Conservation (phyloP, 1,284 basidiomycete genomes). For the Athelia sp. region DNA sequence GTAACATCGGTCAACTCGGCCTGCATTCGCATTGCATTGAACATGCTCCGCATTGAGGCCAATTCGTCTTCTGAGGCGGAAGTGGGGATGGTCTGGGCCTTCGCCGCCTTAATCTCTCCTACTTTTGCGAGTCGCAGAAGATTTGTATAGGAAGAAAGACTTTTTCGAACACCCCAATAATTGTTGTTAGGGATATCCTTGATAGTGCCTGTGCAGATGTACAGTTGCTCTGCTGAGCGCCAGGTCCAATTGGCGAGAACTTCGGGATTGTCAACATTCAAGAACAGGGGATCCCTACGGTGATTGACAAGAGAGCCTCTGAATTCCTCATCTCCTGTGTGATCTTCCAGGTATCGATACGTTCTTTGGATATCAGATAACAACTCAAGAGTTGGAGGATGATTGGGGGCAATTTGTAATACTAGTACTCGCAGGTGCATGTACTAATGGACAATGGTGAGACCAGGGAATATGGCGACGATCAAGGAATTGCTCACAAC, state of each 20-base stretch:
- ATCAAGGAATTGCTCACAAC: constrained; percentile 30
- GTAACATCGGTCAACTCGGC: constrained; percentile 24
- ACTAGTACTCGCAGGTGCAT: constrained; percentile 30
- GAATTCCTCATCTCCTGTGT: constrained; percentile 13
- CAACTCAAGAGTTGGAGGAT: constrained; percentile 18
- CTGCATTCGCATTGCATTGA: constrained; percentile 22
- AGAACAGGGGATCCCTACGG: constrained; percentile 23
- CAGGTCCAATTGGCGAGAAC: constrained; percentile 23
- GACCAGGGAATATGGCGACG: not conserved
- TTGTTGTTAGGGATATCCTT: constrained; percentile 19
- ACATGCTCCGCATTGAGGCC: constrained; percentile 14
- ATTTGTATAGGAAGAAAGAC: constrained; percentile 23
- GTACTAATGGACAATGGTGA: constrained; percentile 21
- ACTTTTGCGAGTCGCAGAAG: constrained; percentile 29
- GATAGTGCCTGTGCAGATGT: constrained; percentile 21
- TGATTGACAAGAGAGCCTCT: constrained; percentile 8
- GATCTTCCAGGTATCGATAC: constrained; percentile 31
- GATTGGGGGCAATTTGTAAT: constrained; percentile 17
- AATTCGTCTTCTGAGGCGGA: constrained; percentile 13
- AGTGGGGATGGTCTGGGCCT: constrained; percentile 6
- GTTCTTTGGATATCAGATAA: constrained; percentile 28
- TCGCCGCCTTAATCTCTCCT: constrained; percentile 16
- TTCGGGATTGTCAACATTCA: constrained; percentile 32
- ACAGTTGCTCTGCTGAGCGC: constrained; percentile 24
- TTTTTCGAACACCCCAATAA: constrained; percentile 19